Base-by-base conservation (phyloP, 306 rosid species). In the Quercus rubra region DNA sequence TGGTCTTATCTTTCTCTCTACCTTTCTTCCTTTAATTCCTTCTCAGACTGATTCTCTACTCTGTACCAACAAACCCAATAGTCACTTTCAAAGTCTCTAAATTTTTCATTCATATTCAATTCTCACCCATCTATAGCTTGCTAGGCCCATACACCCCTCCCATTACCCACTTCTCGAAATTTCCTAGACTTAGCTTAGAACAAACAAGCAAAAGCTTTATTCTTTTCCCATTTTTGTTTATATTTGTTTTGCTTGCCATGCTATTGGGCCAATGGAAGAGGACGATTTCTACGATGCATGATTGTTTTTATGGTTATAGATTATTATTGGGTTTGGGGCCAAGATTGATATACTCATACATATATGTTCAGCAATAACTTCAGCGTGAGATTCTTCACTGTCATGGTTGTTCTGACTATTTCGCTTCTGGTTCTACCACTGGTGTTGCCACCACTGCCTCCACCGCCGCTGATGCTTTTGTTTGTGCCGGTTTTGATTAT, bases 381-480 rank as follows among this genome's bases (percentile, higher is more conserved):
- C 6, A 83, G 79, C 79, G 41, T 70, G 9, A 70, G 54, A 77
- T 70, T 82, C 55, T n/a, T 57, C 9, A 31, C 74, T 70, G 55
- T 80, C 21, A 56, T 84, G 86, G 69, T 57, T 49, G 62, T 71
- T 8, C 10, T 87, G 61, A 77, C 74, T 9, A 9, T 64, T 6
- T 69, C 75, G 6, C 55, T 84, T 21, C 41, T 87, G 74, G 77
- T 79, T 62, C 83, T 87, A n/a, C 90, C 90, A 12, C 67, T 84
- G 25, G 41, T 82, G 33, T 15, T 87, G 69, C 90, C 90, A 2
- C 86, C 90, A 5, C 61, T 84, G 23, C 88, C 83, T 4, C 86
- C 86, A 11, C 90, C 90, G 1, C 88, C 90, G 4, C 72, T 79
- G 79, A 28, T 84, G 23, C 41, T 84, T 3, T 74, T 87, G 86